Evolutionary conservation across 139 green algal species (phyloP).

Genomic region (Nannochloris sp.): DNA sequence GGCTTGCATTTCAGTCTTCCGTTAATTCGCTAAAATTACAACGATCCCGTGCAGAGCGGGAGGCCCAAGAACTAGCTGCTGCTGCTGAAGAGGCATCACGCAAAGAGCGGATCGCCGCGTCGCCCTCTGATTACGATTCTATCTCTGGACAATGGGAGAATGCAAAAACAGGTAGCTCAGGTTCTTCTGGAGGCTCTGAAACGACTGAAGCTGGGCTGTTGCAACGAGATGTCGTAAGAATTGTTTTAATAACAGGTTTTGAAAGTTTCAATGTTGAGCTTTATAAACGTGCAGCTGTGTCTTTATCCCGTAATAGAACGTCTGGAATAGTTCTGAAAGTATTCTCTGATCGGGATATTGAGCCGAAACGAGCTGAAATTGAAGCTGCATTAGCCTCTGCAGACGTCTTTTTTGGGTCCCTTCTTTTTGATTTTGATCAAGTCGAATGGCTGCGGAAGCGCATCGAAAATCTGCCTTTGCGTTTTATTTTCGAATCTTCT

Average conservation of each 20-base stretch:
- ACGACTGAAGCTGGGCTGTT: not conserved
- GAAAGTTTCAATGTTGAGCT: slow-evolving; percentile 94
- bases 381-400: slow-evolving; percentile 67
- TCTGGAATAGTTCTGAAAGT: slow-evolving; percentile 52
- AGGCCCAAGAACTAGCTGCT: slow-evolving; percentile 35
- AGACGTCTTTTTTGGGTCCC: slow-evolving; percentile 87
- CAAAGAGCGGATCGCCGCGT: slow-evolving; percentile 1
- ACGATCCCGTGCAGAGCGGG: slow-evolving; percentile 34
- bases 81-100: slow-evolving; percentile 18
- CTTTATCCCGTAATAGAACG: slow-evolving; percentile 23
- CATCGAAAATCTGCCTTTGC: slow-evolving; percentile 60
- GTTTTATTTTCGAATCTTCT: slow-evolving; percentile 92
- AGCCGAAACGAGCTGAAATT: slow-evolving; percentile 40
- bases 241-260: slow-evolving; percentile 94
- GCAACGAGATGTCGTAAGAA: slow-evolving; percentile 30
- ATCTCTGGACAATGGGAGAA: slow-evolving; percentile 3
- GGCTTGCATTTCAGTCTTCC: slow-evolving; percentile 49
- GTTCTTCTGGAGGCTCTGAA: not conserved
- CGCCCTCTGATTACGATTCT: slow-evolving; percentile 10
- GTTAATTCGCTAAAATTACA: slow-evolving; percentile 52
- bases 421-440: slow-evolving; percentile 97
- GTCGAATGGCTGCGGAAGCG: slow-evolving; percentile 83
- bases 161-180: not conserved
- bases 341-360: slow-evolving; percentile 89
- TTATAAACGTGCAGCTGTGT: slow-evolving; percentile 60